Evolutionary conservation across 2,329 filamentous ascomycete species (phyloP), one percentile per base, ranked within the genome.

Genomic region (Byssothecium circinans): DNA sequence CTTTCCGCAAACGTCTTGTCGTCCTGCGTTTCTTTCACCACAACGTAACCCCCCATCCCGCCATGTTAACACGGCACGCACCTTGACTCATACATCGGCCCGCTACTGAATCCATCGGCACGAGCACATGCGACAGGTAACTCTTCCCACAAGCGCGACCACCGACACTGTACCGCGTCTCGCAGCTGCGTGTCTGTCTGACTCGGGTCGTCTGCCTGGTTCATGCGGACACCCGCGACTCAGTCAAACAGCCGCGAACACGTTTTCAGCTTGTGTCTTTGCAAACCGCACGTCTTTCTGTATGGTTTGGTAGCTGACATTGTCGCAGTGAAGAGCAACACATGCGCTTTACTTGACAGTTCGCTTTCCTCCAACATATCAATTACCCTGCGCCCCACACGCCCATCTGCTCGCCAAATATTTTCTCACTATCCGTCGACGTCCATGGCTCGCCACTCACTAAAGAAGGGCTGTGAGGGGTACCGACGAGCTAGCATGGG

Each of bases 221-320:
- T 61, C 53, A 58, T 65, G 63, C 61, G 44, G 57, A 45, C 56
- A 54, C 50, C 58, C 58, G 62, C 55, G 42, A 47, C 47, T 53
- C 54, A 59, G 62, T 67, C 66, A 69, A 70, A 69, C 68, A 60
- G 42, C 54, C 50, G 53, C 53, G 61, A 63, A 70, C 68, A 69
- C 69, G 65, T 69, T 63, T 61, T 61, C 59, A 57, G 61, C 62
- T 65, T 70, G 66, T 65, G 65, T 67, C 57, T 61, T 61, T 54
- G 50, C 69, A 70, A 71, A 69, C 67, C 48, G 56, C 56, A 37
- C 57, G 58, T 43, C 42, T 29, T 49, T 63, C 69, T 68, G 60
- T 60, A 65, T 58, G 57, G 61, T 68, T 65, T 69, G 60, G 59
- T 58, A 49, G 63, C 68, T 72, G 57, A 72, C 65, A 49, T 57